Evolutionary conservation across 2,329 filamentous ascomycete genomes (phyloP), one percentile per base, ranked within the genome.

Genomic region (Zymoseptoria crescenta): DNA sequence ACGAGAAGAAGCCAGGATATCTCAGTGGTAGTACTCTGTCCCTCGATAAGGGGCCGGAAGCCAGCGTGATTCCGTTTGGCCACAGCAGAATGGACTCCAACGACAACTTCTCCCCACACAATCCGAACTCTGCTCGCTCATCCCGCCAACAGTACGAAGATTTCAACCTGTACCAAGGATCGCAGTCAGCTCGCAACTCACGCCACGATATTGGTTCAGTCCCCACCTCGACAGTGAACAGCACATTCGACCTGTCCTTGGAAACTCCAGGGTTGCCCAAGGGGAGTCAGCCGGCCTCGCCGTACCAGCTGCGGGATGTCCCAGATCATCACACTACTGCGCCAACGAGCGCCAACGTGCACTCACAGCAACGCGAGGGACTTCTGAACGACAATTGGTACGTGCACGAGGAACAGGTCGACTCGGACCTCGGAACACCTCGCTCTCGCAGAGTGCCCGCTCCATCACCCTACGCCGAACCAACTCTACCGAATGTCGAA

Each of bases 51-150:
- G 75, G 77, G 20, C 73, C 76, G 52, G 69, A 74, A n/a, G 69
- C 64, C 68, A 74, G 65, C 0, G 82, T 81, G 0, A 80, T 96
- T 54, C 86, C 91, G 0, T 96, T 96, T 73, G 83, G 89, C 74
- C 87, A 94, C 70, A 95, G 89, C 0, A 84, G 91, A 35, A 80
- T 78, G 16, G 77, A 82, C 52, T 89, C 86, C 2, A 80, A 82
- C 9, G 80, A 82, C 30, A 84, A 83, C 24, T 82, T 80, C 61
- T 81, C 78, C 13, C 75, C 75, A 1, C 78, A 79, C 56, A 81
- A 77, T 8, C 78, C 80, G 8, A 73, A 75, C 54, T 68, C 79
- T 62, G 81, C 79, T 48, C 77, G 78, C 54, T 79, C 83, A 64
- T 84, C 84, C 0, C 80, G 79, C 45, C 66, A 71, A 45, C 77